Conservation (phyloP, 495 filamentous ascomycete genomes). For the Pyrenopolyporus hunteri region DNA sequence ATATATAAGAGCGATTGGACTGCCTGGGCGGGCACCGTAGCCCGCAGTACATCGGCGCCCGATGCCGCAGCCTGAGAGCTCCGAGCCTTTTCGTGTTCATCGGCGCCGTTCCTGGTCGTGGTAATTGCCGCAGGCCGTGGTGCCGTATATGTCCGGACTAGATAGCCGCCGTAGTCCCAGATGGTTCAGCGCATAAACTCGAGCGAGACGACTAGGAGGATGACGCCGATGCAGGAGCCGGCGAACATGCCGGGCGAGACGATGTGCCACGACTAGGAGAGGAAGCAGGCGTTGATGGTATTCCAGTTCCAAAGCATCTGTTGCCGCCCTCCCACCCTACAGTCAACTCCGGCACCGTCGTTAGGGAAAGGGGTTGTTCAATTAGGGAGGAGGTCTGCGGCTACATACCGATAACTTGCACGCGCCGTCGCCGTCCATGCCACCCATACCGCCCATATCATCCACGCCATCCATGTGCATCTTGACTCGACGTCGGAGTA, state of each 20-base stretch:
- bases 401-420: too few relatives aligned
- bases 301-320: slow-evolving; percentile 82
- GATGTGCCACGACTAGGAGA: slow-evolving; percentile 67
- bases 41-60: slow-evolving; percentile 45
- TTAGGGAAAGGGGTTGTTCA: too few relatives aligned
- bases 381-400: too few relatives aligned
- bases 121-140: neutral
- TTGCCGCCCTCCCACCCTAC: too few relatives aligned
- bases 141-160: slow-evolving; percentile 53
- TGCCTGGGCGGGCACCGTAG: slow-evolving; percentile 60
- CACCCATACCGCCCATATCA: too few relatives aligned
- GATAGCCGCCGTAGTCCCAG: slow-evolving; percentile 67
- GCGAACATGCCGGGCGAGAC: slow-evolving; percentile 65
- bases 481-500: too few relatives aligned
- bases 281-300: slow-evolving; percentile 71
- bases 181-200: slow-evolving; percentile 58
- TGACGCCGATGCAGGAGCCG: slow-evolving; percentile 70
- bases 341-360: too few relatives aligned
- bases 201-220: neutral
- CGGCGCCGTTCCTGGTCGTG: neutral
- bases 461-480: too few relatives aligned
- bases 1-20: slow-evolving; percentile 66
- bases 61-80: neutral
- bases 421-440: too few relatives aligned
- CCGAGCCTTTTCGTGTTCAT: slow-evolving; percentile 1